Base-by-base conservation (phyloP, 768 basidiomycete genomes). In the Naematelia aurantialba region DNA sequence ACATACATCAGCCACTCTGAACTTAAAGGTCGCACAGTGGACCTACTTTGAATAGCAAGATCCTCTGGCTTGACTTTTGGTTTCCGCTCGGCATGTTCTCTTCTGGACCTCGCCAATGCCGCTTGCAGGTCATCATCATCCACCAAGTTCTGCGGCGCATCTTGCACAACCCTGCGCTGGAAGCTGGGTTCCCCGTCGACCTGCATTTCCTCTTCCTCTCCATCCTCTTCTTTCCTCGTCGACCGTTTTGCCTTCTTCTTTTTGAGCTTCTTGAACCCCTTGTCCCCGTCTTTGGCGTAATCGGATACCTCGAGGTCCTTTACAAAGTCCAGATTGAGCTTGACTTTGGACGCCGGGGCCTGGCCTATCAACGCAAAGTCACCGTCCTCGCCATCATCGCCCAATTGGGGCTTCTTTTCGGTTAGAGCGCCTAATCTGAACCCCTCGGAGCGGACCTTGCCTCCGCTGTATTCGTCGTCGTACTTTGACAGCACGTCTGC, bases 61-160 rank as follows among this genome's bases (percentile, higher is more conserved):
- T 94, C 86, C 69, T 96, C 91, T 0, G 90, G 87, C 2, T 86
- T 83, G 13, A 87, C 55, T 68, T 88, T 90, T 73, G 89, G 87
- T 21, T 82, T 72, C 74, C 88, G 90, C 70, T 83, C 85, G 3
- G 91, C 80, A 67, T 89, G 89, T 50, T 87, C 87, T 69, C 88
- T 84, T 58, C 96, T 83, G 59, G 89, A 85, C 10, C 89, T 85
- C 31, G 94, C 87, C 59, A 98, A 81, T 25, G 89, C 90, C 44
- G 89, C 89, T 81, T 97, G 93, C 45, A 99, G 83, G 70, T 99
- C 96, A 77, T 99, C 96, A 76, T 99, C 96, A 79, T 98, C 96
- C 63, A 98, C 87, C 77, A 96, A 90, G 79, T 94, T 94, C 68
- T 82, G 81, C 74, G 92, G 85, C 53, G 91, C 81, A 74, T 91